Evolutionary conservation across 768 basidiomycete species (phyloP).

Genomic region (Boletus coccyginus): DNA sequence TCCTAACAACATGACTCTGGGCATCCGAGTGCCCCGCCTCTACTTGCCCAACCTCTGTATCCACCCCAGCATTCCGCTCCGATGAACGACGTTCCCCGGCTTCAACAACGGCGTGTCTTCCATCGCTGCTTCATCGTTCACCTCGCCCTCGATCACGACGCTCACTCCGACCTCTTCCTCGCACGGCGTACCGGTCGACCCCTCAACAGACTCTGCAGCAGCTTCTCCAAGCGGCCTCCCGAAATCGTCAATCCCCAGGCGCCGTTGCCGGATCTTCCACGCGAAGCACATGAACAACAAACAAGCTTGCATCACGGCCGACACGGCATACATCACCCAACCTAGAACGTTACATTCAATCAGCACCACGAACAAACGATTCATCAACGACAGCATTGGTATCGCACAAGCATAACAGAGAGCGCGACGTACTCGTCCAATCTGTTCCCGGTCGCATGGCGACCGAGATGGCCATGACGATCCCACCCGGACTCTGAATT

Average conservation of each 20-base stretch:
- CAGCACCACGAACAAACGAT: not conserved
- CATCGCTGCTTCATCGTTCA: not conserved
- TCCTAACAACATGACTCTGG: not conserved
- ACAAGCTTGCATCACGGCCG: slow-evolving; percentile 80
- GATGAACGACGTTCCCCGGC: slow-evolving; percentile 15
- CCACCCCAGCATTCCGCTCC: slow-evolving; percentile 24
- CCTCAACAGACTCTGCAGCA: not conserved
- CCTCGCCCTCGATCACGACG: slow-evolving; percentile 21
- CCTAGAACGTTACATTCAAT: slow-evolving; percentile 36
- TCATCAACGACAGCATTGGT: no score
- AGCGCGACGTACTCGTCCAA: slow-evolving; percentile 66
- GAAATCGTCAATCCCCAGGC: slow-evolving; percentile 85
- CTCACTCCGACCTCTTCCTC: slow-evolving; percentile 15
- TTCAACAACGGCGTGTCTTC: slow-evolving; percentile 27
- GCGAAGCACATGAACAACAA: slow-evolving; percentile 82
- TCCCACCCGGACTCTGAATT: slow-evolving; percentile 88
- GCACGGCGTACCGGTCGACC: not conserved
- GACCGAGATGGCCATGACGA: slow-evolving; percentile 83
- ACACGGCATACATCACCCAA: slow-evolving; percentile 78
- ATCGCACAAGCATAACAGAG: not conserved
- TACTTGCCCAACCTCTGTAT: slow-evolving; percentile 20
- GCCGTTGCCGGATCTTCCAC: slow-evolving; percentile 79
- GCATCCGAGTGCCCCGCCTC: not conserved
- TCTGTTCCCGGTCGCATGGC: slow-evolving; percentile 77
- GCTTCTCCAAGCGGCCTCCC: slow-evolving; percentile 51